Conservation (phyloP, 129 eudicot species). For the Kitagawia praeruptora region DNA sequence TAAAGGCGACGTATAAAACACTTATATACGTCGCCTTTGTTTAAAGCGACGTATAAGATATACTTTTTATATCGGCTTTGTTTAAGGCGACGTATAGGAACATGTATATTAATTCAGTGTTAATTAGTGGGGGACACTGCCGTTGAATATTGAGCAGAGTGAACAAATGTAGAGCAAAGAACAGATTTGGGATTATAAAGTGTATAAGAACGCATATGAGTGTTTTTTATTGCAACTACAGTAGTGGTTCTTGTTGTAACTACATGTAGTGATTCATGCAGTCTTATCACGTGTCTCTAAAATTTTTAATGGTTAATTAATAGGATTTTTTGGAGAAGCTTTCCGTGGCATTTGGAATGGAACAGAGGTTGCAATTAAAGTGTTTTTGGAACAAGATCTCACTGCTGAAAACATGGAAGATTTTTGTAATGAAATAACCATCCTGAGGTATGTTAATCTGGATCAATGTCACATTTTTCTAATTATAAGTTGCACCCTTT, state of each 20-base stretch:
- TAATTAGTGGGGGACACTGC: background rate
- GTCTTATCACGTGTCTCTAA: background rate
- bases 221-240: background rate
- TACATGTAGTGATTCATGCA: constrained; percentile 8
- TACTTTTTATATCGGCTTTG: too few relatives aligned
- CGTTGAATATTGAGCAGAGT: background rate
- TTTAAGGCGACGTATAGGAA: too few relatives aligned
- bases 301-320: background rate
- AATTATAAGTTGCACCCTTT: too few relatives aligned
- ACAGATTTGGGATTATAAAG: background rate
- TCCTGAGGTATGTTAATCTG: too few relatives aligned
- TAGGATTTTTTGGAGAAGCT: constrained; percentile 97
- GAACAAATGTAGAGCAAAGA: background rate
- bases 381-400: constrained; percentile 92
- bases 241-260: background rate
- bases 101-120: background rate
- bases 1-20: too few relatives aligned
- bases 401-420: constrained; percentile 93
- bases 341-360: constrained; percentile 98
- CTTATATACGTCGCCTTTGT: too few relatives aligned
- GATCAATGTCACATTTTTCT: too few relatives aligned
- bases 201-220: background rate
- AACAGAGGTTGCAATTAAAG: constrained; percentile 94
- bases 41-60: too few relatives aligned
- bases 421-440: too few relatives aligned